These are phyloP conservation scores for Dactylonectria macrodidyma DNA, from an alignment of 2,329 filamentous ascomycete genomes.

Conservation along the genomic window DNA sequence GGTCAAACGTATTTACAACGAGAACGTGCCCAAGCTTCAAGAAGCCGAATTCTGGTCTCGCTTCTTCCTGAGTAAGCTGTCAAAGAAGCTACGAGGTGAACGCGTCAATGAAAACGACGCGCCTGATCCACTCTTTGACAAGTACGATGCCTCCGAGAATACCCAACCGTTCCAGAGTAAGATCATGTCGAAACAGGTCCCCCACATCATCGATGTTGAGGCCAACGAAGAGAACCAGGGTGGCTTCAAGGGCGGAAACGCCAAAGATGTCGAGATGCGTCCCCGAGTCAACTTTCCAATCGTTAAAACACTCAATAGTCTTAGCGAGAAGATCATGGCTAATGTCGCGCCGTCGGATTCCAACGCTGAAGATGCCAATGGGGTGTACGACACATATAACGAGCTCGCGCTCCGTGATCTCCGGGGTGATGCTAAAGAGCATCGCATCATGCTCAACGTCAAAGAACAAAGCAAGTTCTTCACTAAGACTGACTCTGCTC, in stretches of 20 bases:
- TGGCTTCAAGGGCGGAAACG: conserved; percentile 84
- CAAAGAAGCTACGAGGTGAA: conserved; percentile 93
- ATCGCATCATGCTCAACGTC: conserved; percentile 87
- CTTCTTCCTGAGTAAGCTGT: conserved; percentile 92
- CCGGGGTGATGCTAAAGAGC: conserved; percentile 79
- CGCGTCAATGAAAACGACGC: conserved; percentile 84
- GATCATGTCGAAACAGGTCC: conserved; percentile 77
- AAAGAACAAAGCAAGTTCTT: conserved; percentile 91
- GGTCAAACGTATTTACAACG: conserved; percentile 91
- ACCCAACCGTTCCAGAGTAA: conserved; percentile 66
- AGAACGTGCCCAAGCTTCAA: conserved; percentile 86
- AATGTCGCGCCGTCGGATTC: conserved; percentile 86
- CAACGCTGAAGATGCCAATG: conserved; percentile 69
- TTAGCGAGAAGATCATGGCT: conserved; percentile 94
- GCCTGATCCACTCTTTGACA: conserved; percentile 85
- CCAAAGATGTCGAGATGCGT: conserved; percentile 91
- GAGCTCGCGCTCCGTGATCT: conserved; percentile 86
- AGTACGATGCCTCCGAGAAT: conserved; percentile 84
- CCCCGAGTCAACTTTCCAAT: conserved; percentile 88
- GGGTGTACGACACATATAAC: conserved; percentile 81
- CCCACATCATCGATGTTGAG: conserved; percentile 91
- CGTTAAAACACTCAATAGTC: conserved; percentile 87
- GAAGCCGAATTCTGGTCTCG: conserved; percentile 92
- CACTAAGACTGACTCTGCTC: conserved; percentile 68
- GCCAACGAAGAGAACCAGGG: conserved; percentile 97